Base-by-base conservation (phyloP, 345 rosid genomes). In the Kandelia obovata region DNA sequence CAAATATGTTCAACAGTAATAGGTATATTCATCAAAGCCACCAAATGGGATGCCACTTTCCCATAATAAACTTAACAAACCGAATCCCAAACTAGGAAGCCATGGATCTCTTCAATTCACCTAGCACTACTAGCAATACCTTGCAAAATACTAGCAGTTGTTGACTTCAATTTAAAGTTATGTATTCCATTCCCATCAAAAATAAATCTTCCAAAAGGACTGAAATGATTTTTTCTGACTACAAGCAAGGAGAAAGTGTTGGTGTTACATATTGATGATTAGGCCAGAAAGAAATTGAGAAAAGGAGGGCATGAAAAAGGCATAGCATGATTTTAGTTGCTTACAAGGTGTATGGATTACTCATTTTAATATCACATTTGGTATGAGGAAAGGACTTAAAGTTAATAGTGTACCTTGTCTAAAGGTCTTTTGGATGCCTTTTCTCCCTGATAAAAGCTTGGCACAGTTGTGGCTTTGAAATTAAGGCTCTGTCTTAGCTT, bases 391-490 rank as follows among this genome's bases (percentile, higher is more conserved):
- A 59, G 64, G 9, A 17, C 60, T 27, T 6, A 20, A 30, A 28
- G 52, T 62, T 17, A 21, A 43, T 19, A 58, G 39, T 71, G 69
- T 74, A 88, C 93, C 85, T 81, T 83, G 58, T 81, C 75, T 23
- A 69, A 62, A 75, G 64, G 70, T 73, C 57, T 62, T 71, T 70
- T 79, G 0, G 78, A 56, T 58, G 74, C 69, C 30, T 69, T 82
- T 61, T 67, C 82, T 65, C 78, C 72, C 0, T 26, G 76, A 71
- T 79, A 79, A 65, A 81, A 73, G 47, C 75, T 64, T 39, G 86
- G 84, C 71, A 76, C 23, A 20, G 83, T 81, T 6, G 73, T 66
- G 37, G 90, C 82, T 77, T 75, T 87, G 75, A 76, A 77, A 73
- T 79, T 78, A 35, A 67, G 65, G 74, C 73, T 82, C 71, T 82